Evolutionary conservation across 2,329 filamentous ascomycete species (phyloP), one percentile per base, ranked within the genome.

Genomic region (Cladosporium austrohemisphaericum): DNA sequence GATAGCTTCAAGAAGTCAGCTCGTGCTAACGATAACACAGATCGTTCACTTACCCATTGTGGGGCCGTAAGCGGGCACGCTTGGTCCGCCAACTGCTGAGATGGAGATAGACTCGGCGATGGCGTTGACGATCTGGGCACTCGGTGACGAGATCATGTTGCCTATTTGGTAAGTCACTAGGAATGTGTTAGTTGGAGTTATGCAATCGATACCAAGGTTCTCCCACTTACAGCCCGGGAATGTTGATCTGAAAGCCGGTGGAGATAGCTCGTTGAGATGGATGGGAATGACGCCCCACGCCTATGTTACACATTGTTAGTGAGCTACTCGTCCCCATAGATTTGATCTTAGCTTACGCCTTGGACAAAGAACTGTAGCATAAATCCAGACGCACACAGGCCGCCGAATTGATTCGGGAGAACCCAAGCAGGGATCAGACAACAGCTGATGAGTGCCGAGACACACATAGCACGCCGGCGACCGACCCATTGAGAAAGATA

Each of bases 401-500:
- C 68, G 1, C 71, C 62, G 67, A 85, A 80, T 44, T 71, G 74
- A n/a, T 73, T 70, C 2, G 83, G 82, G 2, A 87, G 71, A 54
- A 86, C 85, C 83, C 84, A 87, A 3, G 83, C 83, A 0, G 84
- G 84, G 53, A 88, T 85, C 26, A 88, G 65, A 43, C 71, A 60
- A 13, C 70, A 80, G n/a, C 79, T 81, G 51, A 84, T 70, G 51
- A 86, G 55, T 10, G 80, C 77, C 1, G 82, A 73, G 35, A 71
- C 65, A 49, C 86, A 76, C 63, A 88, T 88, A 46, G 80, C 77
- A 31, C 83, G 77, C 20, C 87, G 81, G 26, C 87, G 84, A 11
- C 87, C 88, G 40, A 89, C 69, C 62, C 83, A 88, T 62, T 92
- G 86, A 6, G 83, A 88, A 6, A 82, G 59, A 65, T 90, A 91